phyloP scores from a whole-genome alignment of 176 grass and related monocot genomes.

The Carex pumila region DNA sequence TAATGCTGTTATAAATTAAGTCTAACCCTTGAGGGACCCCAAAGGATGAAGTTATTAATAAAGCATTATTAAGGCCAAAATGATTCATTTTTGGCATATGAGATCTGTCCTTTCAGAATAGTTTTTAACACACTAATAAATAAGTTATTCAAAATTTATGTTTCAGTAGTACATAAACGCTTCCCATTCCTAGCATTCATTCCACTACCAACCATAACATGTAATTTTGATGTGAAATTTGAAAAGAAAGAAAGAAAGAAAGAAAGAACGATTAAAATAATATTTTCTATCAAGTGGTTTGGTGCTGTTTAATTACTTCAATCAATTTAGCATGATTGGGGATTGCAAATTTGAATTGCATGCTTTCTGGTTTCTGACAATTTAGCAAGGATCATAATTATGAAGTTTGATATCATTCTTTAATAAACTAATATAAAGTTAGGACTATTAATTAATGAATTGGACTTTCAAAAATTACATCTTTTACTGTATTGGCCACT shows the following conservation, averaged over 20 bases:
- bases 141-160: not conserved
- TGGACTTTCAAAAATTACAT: not conserved
- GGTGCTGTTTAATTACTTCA: not conserved
- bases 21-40: not conserved
- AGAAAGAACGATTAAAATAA: not conserved
- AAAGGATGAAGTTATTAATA: constrained; percentile 12
- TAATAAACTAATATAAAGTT: not conserved
- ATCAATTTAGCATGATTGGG: not conserved
- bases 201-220: constrained; percentile 6
- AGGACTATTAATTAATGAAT: not conserved
- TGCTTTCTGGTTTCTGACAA: not conserved
- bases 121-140: not conserved
- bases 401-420: not conserved
- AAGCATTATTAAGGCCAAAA: constrained; percentile 12
- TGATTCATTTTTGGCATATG: not conserved
- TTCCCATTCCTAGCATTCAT: not conserved
- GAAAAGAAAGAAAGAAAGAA: not conserved
- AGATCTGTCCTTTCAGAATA: not conserved
- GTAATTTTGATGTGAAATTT: not conserved
- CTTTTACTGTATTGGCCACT: not conserved
- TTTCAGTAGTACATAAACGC: not conserved
- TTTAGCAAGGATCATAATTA: not conserved
- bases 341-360: not conserved
- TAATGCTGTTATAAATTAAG: not conserved
- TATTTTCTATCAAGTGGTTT: not conserved